phyloP scores from a whole-genome alignment of 768 basidiomycete genomes.

The Tylopilus rubrobrunneus region DNA sequence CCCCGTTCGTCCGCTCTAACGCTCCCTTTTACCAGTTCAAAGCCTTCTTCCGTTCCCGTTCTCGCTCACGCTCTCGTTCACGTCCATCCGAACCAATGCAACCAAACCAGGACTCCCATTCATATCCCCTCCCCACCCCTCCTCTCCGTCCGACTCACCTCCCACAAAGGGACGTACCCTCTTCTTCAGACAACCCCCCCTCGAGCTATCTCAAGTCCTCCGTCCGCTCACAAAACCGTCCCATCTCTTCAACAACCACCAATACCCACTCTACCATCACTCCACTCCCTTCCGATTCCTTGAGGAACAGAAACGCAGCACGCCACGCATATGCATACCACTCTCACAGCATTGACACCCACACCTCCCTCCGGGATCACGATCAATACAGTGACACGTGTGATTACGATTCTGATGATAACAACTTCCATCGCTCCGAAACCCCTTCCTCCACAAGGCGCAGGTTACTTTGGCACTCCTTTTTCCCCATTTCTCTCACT shows the following conservation, averaged over 20 bases:
- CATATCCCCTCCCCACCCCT: background rate
- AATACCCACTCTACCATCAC: constrained; percentile 59
- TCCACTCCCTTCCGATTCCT: constrained; percentile 48
- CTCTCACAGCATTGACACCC: constrained; percentile 13
- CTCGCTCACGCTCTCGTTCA: constrained; percentile 51
- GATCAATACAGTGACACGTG: constrained; percentile 7
- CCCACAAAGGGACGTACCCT: background rate
- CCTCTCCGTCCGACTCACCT: background rate
- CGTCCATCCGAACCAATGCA: constrained; percentile 21
- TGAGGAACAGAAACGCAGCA: constrained; percentile 14
- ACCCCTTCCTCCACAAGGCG: constrained; percentile 26
- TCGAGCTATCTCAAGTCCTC: constrained; percentile 36
- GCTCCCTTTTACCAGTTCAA: constrained; percentile 46
- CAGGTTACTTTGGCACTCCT: constrained; percentile 20
- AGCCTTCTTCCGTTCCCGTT: constrained; percentile 48
- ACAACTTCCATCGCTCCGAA: constrained; percentile 22
- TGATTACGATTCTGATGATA: constrained; percentile 20
- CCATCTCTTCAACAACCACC: constrained; percentile 62
- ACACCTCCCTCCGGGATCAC: constrained; percentile 9
- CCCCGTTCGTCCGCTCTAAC: background rate
- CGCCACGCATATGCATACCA: constrained; percentile 19
- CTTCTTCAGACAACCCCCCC: constrained; percentile 6
- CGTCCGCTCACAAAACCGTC: constrained; percentile 51
- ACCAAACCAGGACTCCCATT: background rate
- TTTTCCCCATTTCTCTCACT: constrained; percentile 29